Conservation (phyloP, 768 basidiomycete species). For the Suillus variegatus region DNA sequence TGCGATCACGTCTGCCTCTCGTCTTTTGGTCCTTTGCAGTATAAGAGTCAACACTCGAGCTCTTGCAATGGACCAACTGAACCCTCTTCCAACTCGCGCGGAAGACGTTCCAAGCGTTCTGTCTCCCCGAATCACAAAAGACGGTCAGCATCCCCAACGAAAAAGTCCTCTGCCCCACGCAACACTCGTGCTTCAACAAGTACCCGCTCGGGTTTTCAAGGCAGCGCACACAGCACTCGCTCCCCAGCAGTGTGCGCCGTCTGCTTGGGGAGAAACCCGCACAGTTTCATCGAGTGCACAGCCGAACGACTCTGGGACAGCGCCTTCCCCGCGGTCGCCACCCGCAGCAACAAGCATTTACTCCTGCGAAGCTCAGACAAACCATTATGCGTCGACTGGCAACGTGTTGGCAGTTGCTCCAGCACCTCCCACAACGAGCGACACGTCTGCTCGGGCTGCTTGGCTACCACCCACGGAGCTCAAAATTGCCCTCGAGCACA, state of each 20-base stretch:
- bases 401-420: slow-evolving; percentile 23
- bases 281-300: background rate
- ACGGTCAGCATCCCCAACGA: no score
- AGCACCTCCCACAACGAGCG: slow-evolving; percentile 21
- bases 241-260: background rate
- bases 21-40: no score
- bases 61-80: no score
- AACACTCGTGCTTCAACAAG: no score
- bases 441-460: slow-evolving; percentile 48
- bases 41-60: no score
- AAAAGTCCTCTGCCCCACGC: no score
- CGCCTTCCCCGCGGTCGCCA: rapidly evolving
- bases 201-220: background rate
- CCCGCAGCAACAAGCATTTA: background rate
- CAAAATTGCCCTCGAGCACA: slow-evolving; percentile 19
- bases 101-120: no score
- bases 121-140: no score
- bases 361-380: no score
- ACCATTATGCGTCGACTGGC: no score
- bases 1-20: no score
- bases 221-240: background rate
- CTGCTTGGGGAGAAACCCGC: background rate
- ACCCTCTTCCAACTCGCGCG: no score
- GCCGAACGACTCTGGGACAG: background rate
- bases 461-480: slow-evolving; percentile 38